Percentiles rank a stretch among this genome's conserved stretches.
These are phyloP conservation scores for Albizia julibrissin DNA, from an alignment of 306 rosid species.

Conservation along the genomic window DNA sequence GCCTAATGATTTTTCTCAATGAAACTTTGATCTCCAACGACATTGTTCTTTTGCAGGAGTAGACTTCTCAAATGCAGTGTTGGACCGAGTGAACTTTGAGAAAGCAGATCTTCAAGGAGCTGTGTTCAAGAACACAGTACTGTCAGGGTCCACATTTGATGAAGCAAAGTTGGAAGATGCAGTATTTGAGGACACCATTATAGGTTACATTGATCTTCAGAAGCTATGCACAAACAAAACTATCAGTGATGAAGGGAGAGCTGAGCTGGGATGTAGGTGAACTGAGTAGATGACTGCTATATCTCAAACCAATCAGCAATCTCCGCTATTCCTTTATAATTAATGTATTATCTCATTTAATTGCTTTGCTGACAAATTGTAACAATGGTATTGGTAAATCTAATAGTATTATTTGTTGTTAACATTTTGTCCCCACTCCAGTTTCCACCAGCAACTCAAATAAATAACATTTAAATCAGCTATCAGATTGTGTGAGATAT, in stretches of 20 bases:
- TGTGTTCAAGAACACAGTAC: constrained; percentile 66
- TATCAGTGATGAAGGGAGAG: constrained; percentile 65
- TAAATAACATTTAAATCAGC: not conserved
- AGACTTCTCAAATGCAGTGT: constrained; percentile 86
- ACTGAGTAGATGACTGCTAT: constrained; percentile 14
- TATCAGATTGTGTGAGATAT: too few species aligned
- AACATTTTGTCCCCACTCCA: not conserved
- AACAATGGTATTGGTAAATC: constrained; percentile 7
- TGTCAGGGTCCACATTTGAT: constrained; percentile 88
- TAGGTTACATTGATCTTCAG: constrained; percentile 92
- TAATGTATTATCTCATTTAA: constrained; percentile 3
- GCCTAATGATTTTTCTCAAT: not conserved
- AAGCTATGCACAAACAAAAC: constrained; percentile 75
- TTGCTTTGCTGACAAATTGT: constrained; percentile 28
- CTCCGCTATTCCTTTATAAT: constrained; percentile 12
- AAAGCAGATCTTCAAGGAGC: constrained; percentile 95
- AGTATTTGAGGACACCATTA: constrained; percentile 88
- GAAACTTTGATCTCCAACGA: constrained; percentile 1
- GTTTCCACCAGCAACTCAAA: not conserved
- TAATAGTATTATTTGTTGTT: not conserved
- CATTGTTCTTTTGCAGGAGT: constrained; percentile 53
- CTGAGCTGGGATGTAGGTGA: constrained; percentile 81
- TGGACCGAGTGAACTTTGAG: constrained; percentile 87
- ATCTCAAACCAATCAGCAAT: constrained; percentile 30
- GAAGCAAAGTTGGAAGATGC: constrained; percentile 76